Evolutionary conservation across 2,329 filamentous ascomycete species (phyloP), one percentile per base, ranked within the genome.

Genomic region (Magnaporthiopsis incrustans): DNA sequence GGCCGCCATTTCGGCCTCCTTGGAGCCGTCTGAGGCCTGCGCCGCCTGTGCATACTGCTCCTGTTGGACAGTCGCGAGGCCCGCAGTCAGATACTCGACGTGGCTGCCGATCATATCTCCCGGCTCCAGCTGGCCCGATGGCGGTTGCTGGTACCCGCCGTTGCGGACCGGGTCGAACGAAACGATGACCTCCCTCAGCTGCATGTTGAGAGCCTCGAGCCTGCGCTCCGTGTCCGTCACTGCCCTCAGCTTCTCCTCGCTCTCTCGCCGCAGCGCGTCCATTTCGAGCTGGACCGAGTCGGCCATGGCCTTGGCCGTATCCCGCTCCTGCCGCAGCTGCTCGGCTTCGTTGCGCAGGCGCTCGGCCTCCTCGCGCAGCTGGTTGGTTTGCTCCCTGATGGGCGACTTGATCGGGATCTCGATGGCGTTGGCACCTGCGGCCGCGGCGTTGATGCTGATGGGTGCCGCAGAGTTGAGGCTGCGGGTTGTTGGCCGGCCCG

Each of bases 1-100:
- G 4, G 70, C 69, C 7, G 68, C 69, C 26, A 66, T 59, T 50
- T 72, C 70, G 10, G 68, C 67, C 26, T 71, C 71, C 57, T 67
- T 65, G 12, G 62, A 61, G 14, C n/a, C 38, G 6, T 59, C 59
- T 10, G 70, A 65, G 30, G 66, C 65, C 32, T 70, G 63, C 4
- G 65, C 61, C 3, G 66, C 63, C 61, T 72, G 68, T 65, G 80
- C 76, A 61, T 80, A 77, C 69, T 87, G 83, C 68, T 86, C 85
- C 22, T 83, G 79, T 53, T 81, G 79, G 14, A 93, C 82, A 11
- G 82, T 81, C 35, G 80, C 77, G 38, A 95, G 76, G 1, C 85
- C 85, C 69, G 84, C 83, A 65, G 90, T 86, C 3, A 96, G 79
- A 70, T 92, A 93, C 57, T 88, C 85, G 26, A 95, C 75, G 70